These are phyloP conservation scores for Acrocalymma vagum DNA, from an alignment of 2,329 filamentous ascomycete genomes.

Conservation along the genomic window DNA sequence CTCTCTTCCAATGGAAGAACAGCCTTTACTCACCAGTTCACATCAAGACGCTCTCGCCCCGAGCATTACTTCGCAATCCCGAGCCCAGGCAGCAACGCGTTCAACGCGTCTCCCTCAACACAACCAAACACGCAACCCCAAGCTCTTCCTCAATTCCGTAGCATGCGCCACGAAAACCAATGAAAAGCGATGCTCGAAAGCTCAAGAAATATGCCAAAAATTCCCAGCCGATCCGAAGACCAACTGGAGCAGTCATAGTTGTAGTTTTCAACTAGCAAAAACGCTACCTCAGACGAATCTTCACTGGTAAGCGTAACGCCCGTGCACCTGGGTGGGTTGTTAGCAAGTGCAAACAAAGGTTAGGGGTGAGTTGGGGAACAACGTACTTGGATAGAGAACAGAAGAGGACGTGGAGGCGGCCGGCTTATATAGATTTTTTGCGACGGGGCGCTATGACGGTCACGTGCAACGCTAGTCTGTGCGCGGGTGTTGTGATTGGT, in stretches of 20 bases:
- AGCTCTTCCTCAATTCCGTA: conserved; percentile 39
- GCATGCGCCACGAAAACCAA: conserved; percentile 35
- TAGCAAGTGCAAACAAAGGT: neutral
- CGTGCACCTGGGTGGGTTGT: conserved; percentile 63
- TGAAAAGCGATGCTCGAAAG: conserved; percentile 33
- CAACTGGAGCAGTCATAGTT: conserved; percentile 76
- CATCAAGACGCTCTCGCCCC: too few relatives aligned
- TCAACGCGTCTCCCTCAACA: too few relatives aligned
- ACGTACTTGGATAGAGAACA: conserved; percentile 17
- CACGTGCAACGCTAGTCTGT: too few relatives aligned
- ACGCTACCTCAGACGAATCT: conserved; percentile 86
- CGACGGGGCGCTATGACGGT: too few relatives aligned
- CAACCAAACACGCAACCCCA: too few relatives aligned
- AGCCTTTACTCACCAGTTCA: too few relatives aligned
- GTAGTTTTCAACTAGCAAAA: conserved; percentile 94
- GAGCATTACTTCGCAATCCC: too few relatives aligned
- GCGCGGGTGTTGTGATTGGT: too few relatives aligned
- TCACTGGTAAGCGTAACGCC: conserved; percentile 86
- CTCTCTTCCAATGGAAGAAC: too few relatives aligned
- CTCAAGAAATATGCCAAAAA: conserved; percentile 70
- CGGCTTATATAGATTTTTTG: too few relatives aligned
- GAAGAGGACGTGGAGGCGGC: neutral
- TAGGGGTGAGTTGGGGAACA: conserved; percentile 1
- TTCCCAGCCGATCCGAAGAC: conserved; percentile 77
- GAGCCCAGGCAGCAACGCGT: too few relatives aligned